Percentiles rank a stretch among this genome's conserved stretches.
Conservation (phyloP, 192 early-diverging fungal species). For the Lobosporangium transversale region DNA sequence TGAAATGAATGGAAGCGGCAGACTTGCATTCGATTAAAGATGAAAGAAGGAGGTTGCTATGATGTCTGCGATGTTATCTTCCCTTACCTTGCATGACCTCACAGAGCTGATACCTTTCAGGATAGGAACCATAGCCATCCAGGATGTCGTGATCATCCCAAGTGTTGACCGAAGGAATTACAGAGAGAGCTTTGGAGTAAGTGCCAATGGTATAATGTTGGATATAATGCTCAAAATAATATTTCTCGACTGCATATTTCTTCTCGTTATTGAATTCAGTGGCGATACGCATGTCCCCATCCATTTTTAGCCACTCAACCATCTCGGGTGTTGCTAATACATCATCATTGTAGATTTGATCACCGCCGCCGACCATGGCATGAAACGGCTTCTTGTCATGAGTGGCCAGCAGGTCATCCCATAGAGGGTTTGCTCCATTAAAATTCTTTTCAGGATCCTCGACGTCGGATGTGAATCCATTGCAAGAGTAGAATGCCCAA, state of each 20-base stretch:
- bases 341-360: conserved; percentile 76
- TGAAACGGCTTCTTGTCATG: conserved; percentile 71
- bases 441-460: conserved; percentile 52
- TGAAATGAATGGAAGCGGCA: no score
- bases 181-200: conserved; percentile 72
- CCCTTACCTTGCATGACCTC: conserved; percentile 73
- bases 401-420: conserved; percentile 71
- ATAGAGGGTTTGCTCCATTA: conserved; percentile 59
- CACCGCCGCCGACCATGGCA: conserved; percentile 76
- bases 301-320: conserved; percentile 32
- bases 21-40: no score
- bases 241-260: conserved; percentile 63
- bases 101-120: conserved; percentile 73
- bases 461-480: conserved; percentile 71
- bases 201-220: conserved; percentile 66
- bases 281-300: conserved; percentile 57
- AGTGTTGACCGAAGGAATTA: conserved; percentile 80
- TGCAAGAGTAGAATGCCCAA: conserved; percentile 77
- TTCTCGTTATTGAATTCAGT: conserved; percentile 68
- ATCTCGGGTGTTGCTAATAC: conserved; percentile 43
- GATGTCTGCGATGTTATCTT: no score
- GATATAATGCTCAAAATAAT: conserved; percentile 77
- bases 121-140: conserved; percentile 90
- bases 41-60: no score
- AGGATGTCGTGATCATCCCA: conserved; percentile 92